phyloP scores from a whole-genome alignment of 1,284 basidiomycete genomes.

The Megacollybia platyphylla region DNA sequence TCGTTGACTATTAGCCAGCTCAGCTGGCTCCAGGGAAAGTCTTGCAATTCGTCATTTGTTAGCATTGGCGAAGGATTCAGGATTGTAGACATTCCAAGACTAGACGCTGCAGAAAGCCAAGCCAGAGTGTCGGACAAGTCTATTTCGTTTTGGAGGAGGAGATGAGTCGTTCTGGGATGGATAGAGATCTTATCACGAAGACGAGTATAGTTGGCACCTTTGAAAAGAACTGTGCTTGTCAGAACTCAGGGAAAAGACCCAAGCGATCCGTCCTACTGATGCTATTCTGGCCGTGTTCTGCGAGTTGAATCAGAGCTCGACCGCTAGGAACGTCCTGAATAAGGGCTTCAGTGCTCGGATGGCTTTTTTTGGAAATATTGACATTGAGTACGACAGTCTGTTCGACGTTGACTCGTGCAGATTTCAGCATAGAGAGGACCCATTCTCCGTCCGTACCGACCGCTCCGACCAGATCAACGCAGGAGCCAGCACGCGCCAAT shows the following conservation, averaged over 20 bases:
- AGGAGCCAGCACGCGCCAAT: constrained; percentile 31
- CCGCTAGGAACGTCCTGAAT: constrained; percentile 32
- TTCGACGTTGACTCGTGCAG: constrained; percentile 24
- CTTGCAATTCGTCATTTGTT: constrained; percentile 18
- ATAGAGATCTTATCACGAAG: constrained; percentile 15
- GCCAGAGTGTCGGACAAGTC: constrained; percentile 24
- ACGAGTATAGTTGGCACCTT: constrained; percentile 37
- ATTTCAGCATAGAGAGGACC: constrained; percentile 24
- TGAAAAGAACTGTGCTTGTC: constrained; percentile 30
- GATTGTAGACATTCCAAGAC: constrained; percentile 17
- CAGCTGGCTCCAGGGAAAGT: constrained; percentile 35
- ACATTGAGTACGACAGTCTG: constrained; percentile 19
- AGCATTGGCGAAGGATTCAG: constrained; percentile 49
- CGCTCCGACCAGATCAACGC: constrained; percentile 32
- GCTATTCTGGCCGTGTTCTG: constrained; percentile 41
- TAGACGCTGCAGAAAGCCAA: constrained; percentile 13
- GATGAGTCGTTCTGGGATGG: constrained; percentile 24
- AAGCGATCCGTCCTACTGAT: constrained; percentile 26
- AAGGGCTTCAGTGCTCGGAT: background rate
- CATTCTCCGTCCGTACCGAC: constrained; percentile 36
- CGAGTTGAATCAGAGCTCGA: constrained; percentile 43
- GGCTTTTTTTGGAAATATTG: background rate
- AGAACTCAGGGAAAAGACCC: background rate
- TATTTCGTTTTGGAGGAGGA: constrained; percentile 50
- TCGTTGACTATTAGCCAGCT: constrained; percentile 45